These are phyloP conservation scores for Zygnema circumcarinatum DNA, from an alignment of 139 green algal species.

Conservation along the genomic window DNA sequence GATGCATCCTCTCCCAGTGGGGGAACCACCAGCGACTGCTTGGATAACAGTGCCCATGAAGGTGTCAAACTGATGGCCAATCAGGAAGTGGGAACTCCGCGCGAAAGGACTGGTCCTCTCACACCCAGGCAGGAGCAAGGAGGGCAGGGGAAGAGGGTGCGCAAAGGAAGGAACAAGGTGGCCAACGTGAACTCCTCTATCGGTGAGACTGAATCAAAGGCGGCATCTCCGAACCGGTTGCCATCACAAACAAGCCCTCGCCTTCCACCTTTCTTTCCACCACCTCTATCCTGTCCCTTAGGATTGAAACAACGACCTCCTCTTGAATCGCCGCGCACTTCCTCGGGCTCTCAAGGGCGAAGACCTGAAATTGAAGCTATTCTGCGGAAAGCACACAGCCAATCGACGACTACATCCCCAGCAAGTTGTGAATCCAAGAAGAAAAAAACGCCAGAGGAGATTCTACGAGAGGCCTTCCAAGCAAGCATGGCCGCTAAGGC, in stretches of 20 bases:
- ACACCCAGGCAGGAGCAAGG: not conserved
- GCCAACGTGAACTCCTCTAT: not conserved
- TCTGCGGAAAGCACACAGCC: not conserved
- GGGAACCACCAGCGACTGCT: too few relatives aligned
- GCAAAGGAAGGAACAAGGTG: not conserved
- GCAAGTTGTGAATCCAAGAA: not conserved
- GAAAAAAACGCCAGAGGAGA: conserved; percentile 11
- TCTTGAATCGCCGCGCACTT: not conserved
- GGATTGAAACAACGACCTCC: not conserved
- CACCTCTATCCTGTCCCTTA: not conserved
- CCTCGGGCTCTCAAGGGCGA: not conserved
- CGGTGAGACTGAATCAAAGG: not conserved
- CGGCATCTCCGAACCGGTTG: not conserved
- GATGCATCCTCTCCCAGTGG: not conserved
- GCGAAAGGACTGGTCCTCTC: not conserved
- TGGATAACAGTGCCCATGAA: not conserved
- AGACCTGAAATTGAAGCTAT: conserved; percentile 17
- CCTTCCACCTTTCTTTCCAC: not conserved
- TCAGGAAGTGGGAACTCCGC: not conserved
- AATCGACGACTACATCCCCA: not conserved
- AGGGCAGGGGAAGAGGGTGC: not conserved
- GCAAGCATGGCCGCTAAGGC: conserved; percentile 1
- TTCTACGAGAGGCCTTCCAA: conserved; percentile 14
- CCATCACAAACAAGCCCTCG: not conserved
- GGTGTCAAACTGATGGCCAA: not conserved